These are phyloP conservation scores for Fremontodendron californicum DNA, from an alignment of 345 rosid genomes.

Conservation along the genomic window DNA sequence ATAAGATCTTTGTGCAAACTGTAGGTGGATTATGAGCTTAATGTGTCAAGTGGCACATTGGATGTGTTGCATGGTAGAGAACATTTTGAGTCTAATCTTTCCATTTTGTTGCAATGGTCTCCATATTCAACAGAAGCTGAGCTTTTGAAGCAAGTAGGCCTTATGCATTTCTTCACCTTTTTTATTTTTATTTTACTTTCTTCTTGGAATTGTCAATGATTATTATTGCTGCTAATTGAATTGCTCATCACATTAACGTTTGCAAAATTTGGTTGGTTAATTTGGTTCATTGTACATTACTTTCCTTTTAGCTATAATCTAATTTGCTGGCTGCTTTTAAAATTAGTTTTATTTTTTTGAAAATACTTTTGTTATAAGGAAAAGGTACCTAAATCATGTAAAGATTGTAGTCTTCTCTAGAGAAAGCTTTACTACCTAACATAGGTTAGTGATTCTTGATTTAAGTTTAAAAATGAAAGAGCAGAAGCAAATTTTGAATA, in stretches of 20 bases:
- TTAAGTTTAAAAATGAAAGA: neutral
- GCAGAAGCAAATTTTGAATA: neutral
- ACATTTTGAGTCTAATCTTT: slow-evolving; percentile 57
- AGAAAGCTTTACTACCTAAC: neutral
- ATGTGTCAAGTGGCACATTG: slow-evolving; percentile 33
- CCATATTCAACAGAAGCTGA: slow-evolving; percentile 82
- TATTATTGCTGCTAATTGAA: neutral
- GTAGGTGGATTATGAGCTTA: slow-evolving; percentile 79
- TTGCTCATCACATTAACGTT: neutral
- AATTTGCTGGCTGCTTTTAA: neutral
- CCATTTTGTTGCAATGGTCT: slow-evolving; percentile 79
- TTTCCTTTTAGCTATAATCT: neutral
- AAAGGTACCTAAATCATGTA: neutral
- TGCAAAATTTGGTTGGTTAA: neutral
- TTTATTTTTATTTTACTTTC: neutral
- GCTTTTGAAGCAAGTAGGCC: slow-evolving; percentile 80
- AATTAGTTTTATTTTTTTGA: neutral
- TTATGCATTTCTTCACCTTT: slow-evolving; percentile 7
- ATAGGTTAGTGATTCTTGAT: neutral
- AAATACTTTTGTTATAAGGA: neutral
- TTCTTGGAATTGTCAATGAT: neutral
- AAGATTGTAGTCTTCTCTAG: neutral
- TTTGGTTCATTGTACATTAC: neutral
- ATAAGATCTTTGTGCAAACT: slow-evolving; percentile 12
- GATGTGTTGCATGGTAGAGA: slow-evolving; percentile 50